Conservation (phyloP, 306 rosid genomes). For the Medicago ruthenica region DNA sequence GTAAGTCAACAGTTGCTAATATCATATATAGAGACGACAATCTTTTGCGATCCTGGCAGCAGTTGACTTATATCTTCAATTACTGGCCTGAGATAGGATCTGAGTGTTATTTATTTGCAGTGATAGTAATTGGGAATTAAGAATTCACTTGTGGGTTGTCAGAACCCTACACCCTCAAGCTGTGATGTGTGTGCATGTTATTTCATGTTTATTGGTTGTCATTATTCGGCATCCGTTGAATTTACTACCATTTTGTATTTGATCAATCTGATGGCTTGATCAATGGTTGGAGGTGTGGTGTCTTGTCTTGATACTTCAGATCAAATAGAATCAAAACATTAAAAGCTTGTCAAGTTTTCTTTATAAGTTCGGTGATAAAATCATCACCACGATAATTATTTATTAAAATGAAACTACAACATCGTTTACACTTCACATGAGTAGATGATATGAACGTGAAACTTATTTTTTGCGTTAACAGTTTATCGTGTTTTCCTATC, state of each 20-base stretch:
- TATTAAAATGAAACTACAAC: not conserved
- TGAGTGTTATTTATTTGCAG: constrained; percentile 42
- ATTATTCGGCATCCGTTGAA: constrained; percentile 16
- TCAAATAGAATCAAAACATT: not conserved
- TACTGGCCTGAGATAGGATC: constrained; percentile 43
- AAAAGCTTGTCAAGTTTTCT: not conserved
- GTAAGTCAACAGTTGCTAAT: constrained; percentile 55
- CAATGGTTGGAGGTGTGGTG: not conserved
- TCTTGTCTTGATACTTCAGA: not conserved
- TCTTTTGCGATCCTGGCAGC: constrained; percentile 23
- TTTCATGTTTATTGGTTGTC: not conserved
- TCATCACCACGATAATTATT: not conserved
- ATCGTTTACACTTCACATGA: not conserved
- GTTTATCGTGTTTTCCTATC: no score
- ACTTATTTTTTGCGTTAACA: not conserved
- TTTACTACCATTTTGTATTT: not conserved
- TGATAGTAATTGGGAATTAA: constrained; percentile 35
- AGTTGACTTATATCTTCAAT: constrained; percentile 45
- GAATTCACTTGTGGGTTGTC: constrained; percentile 39
- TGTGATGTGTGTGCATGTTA: not conserved
- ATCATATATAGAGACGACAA: constrained; percentile 16
- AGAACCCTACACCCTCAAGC: constrained; percentile 2
- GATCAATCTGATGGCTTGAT: constrained; percentile 6
- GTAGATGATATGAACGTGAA: not conserved
- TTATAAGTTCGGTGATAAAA: not conserved